Evolutionary conservation across 2,329 filamentous ascomycete genomes (phyloP).

Genomic region (Xylariaceae sp.): DNA sequence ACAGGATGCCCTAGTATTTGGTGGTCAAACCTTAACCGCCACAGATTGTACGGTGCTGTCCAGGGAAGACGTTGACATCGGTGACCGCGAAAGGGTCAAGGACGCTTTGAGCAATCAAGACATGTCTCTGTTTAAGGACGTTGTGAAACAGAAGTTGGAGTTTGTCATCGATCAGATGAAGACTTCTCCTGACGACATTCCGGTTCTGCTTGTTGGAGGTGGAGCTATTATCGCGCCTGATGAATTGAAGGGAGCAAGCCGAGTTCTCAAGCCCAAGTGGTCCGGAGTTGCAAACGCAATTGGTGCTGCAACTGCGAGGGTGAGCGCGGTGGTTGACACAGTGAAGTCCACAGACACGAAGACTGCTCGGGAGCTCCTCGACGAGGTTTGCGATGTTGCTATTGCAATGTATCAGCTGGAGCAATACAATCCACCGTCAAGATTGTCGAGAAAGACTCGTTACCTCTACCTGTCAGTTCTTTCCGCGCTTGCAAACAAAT

Average conservation of each 20-base stretch:
- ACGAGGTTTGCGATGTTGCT: constrained; percentile 39
- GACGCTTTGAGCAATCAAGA: constrained; percentile 23
- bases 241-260: constrained; percentile 53
- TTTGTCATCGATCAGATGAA: constrained; percentile 59
- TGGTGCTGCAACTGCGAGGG: constrained; percentile 60
- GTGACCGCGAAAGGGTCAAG: constrained; percentile 34
- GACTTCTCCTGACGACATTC: constrained; percentile 56
- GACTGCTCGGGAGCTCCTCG: constrained; percentile 36
- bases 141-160: constrained; percentile 29
- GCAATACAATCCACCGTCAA: constrained; percentile 43
- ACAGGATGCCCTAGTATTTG: constrained; percentile 54
- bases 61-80: constrained; percentile 37
- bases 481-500: neutral
- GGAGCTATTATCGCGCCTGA: constrained; percentile 59
- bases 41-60: constrained; percentile 52
- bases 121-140: constrained; percentile 23
- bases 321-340: constrained; percentile 53
- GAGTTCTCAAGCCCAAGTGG: constrained; percentile 55
- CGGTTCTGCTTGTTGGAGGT: constrained; percentile 62
- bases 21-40: constrained; percentile 54
- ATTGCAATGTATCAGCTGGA: constrained; percentile 45
- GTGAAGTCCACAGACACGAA: constrained; percentile 47
- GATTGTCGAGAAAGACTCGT: constrained; percentile 50
- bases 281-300: constrained; percentile 63
- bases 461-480: constrained; percentile 49